phyloP scores from a whole-genome alignment of 352 stramenopile genomes.

The Globisporangium abappressorium region DNA sequence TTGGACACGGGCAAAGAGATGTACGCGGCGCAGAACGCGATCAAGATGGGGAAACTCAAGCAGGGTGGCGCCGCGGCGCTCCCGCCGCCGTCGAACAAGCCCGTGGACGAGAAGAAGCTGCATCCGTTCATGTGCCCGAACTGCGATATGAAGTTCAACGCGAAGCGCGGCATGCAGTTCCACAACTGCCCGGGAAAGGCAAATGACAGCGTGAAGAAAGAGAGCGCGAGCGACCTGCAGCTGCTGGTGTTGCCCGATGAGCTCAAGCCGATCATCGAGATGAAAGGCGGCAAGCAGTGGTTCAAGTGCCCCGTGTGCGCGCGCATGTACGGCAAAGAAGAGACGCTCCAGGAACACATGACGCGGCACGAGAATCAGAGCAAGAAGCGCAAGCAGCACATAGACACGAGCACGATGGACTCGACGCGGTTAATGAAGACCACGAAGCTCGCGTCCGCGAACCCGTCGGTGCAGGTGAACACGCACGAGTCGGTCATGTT shows the following conservation, averaged over 20 bases:
- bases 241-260: slow-evolving; percentile 69
- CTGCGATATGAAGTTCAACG: slow-evolving; percentile 88
- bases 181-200: slow-evolving; percentile 74
- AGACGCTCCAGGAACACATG: slow-evolving; percentile 77
- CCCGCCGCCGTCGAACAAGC: slow-evolving; percentile 63
- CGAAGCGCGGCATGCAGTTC: slow-evolving; percentile 80
- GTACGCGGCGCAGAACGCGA: slow-evolving; percentile 76
- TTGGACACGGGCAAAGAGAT: slow-evolving; percentile 87
- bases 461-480: slow-evolving; percentile 87
- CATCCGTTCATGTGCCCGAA: slow-evolving; percentile 76
- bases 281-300: slow-evolving; percentile 81
- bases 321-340: slow-evolving; percentile 76
- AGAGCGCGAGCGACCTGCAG: slow-evolving; percentile 34
- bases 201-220: slow-evolving; percentile 26
- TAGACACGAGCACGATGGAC: slow-evolving; percentile 79
- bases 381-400: slow-evolving; percentile 85
- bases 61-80: slow-evolving; percentile 44
- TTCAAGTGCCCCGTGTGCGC: slow-evolving; percentile 83
- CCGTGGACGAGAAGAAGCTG: slow-evolving; percentile 85
- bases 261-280: slow-evolving; percentile 64
- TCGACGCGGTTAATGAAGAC: slow-evolving; percentile 76
- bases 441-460: slow-evolving; percentile 77
- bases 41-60: slow-evolving; percentile 64
- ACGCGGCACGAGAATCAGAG: slow-evolving; percentile 80
- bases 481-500: slow-evolving; percentile 87